Base-by-base conservation (phyloP, 1,139 yeast genomes). In the Debaryomyces udenii region DNA sequence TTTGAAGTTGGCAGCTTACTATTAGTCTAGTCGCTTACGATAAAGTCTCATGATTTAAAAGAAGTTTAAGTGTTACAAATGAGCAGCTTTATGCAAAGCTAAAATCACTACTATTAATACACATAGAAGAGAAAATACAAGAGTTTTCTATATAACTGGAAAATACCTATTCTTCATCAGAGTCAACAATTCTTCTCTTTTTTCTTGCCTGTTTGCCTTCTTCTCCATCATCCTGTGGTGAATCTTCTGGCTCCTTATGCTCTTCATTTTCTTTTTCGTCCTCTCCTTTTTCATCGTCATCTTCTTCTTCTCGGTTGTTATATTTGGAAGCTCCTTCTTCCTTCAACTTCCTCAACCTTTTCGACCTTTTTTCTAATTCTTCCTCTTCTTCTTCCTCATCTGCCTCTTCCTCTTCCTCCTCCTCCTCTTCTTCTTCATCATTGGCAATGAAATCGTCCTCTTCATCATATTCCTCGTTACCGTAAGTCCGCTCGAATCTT, bases 241-340 rank as follows among this genome's bases (percentile, higher is more conserved):
- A 20, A 5, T 6, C 22, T 35, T 31, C 38, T 23, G 29, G 37
- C 11, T 31, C 32, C n/a, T 37, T 40, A 43, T 52, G 53, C 37
- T 77, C 81, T 27, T 80, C 85, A 32, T n/a, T n/a, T n/a, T 78
- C 84, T 20, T 82, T 88, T 35, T 81, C 86, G 35, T 80, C 82
- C 28, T 55, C 37, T 56, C 11, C 18, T 10, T 26, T 7, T 27
- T 17, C 14, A 16, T 28, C 61, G 35, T 61, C 61, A 39, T 62
- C 64, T 30, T 55, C 75, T 16, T 67, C 76, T 1, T 69, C 74
- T 6, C 61, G 67, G 7, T 57, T 67, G 16, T 60, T 62, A 14
- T 80, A 80, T 46, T 68, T 68, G 18, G 75, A 70, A 6, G 79
- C 78, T 6, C 86, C 85, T 29, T 71, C 76, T 37, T 72, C 68